phyloP scores from a whole-genome alignment of 805 yeast species.

The Monosporozyma aquatica region DNA sequence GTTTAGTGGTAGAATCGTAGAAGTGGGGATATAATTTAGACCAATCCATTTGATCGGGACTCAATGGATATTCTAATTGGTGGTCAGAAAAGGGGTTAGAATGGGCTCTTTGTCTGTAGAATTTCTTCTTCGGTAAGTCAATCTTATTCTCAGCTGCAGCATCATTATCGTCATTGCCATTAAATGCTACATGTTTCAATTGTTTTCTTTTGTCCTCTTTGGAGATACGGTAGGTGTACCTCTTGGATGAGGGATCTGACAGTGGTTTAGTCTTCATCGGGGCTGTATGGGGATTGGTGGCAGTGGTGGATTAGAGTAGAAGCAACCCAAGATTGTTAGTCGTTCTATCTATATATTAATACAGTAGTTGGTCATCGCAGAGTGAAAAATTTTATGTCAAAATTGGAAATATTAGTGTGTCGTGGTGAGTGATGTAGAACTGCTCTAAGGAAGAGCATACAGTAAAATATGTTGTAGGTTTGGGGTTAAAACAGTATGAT shows the following conservation, averaged over 20 bases:
- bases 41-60: slow-evolving; percentile 89
- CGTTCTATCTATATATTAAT: too few species aligned
- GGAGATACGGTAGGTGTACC: slow-evolving; percentile 35
- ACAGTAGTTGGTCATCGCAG: too few species aligned
- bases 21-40: slow-evolving; percentile 57
- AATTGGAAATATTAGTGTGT: neutral
- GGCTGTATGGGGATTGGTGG: too few species aligned
- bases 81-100: slow-evolving; percentile 97
- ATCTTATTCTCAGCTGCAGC: slow-evolving; percentile 9
- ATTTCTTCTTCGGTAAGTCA: slow-evolving; percentile 74
- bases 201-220: slow-evolving; percentile 43
- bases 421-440: neutral
- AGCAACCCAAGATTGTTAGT: too few species aligned
- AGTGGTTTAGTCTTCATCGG: slow-evolving; percentile 20
- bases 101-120: slow-evolving; percentile 93
- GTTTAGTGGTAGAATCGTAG: slow-evolving; percentile 34
- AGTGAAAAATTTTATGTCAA: too few species aligned
- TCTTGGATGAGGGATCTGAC: slow-evolving; percentile 25
- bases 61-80: slow-evolving; percentile 73
- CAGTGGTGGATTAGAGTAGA: too few species aligned
- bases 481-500: too few species aligned
- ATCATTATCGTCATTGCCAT: slow-evolving; percentile 1
- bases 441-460: too few species aligned
- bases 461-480: too few species aligned
- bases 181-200: slow-evolving; percentile 34